These are phyloP conservation scores for Spergularia azorica DNA, from an alignment of 179 eudicot species.

Conservation along the genomic window DNA sequence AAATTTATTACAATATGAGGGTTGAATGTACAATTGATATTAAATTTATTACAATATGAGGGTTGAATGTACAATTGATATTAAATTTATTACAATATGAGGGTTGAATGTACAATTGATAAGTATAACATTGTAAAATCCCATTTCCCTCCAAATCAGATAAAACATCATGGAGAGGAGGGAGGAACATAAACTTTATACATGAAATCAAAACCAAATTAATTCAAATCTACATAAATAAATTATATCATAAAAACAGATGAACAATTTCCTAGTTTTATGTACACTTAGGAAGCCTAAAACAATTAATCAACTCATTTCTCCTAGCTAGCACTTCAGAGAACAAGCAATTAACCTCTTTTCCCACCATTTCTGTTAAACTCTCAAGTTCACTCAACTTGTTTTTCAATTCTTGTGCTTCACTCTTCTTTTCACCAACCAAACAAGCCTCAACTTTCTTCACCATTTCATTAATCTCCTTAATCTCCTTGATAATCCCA, in stretches of 20 bases:
- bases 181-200: not conserved
- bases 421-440: not conserved
- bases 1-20: too few species aligned
- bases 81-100: too few species aligned
- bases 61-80: too few species aligned
- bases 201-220: not conserved
- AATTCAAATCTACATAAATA: constrained; percentile 5
- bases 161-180: not conserved
- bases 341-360: constrained; percentile 44
- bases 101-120: too few species aligned
- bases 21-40: too few species aligned
- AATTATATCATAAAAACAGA: not conserved
- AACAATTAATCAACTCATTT: constrained; percentile 47
- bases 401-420: constrained; percentile 32
- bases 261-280: not conserved
- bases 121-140: not conserved
- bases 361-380: constrained; percentile 35
- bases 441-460: constrained; percentile 47
- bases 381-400: constrained; percentile 44
- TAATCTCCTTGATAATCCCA: constrained; percentile 15
- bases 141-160: not conserved
- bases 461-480: constrained; percentile 21
- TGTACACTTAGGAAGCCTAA: constrained; percentile 28
- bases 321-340: constrained; percentile 49
- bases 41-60: too few species aligned